These are phyloP conservation scores for Butyriboletus loyo DNA, from an alignment of 768 basidiomycete species.

Conservation along the genomic window DNA sequence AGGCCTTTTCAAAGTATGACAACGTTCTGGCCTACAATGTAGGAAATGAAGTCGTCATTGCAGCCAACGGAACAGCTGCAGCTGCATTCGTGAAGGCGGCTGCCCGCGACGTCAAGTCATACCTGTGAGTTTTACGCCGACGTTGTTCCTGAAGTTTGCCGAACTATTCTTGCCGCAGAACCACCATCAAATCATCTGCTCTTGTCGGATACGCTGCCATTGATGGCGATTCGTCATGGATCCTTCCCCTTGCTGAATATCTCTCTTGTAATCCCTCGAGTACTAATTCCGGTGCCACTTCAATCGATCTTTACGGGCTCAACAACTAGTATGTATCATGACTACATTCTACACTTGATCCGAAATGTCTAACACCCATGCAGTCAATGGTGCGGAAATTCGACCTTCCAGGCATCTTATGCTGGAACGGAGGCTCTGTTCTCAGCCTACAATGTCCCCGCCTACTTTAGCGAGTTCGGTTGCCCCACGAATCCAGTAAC, in stretches of 20 bases:
- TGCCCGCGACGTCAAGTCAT: conserved; percentile 82
- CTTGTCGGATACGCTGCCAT: conserved; percentile 87
- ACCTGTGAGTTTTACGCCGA: conserved; percentile 53
- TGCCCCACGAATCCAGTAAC: conserved; percentile 65
- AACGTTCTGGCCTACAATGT: conserved; percentile 89
- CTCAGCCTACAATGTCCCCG: conserved; percentile 67
- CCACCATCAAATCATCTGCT: conserved; percentile 57
- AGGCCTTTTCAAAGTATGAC: conserved; percentile 79
- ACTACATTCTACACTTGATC: neutral
- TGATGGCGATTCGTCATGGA: conserved; percentile 63
- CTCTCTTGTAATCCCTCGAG: conserved; percentile 69
- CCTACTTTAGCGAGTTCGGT: conserved; percentile 90
- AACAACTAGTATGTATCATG: conserved; percentile 71
- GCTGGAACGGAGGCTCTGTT: conserved; percentile 52
- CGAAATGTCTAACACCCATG: conserved; percentile 8
- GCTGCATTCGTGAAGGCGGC: conserved; percentile 88
- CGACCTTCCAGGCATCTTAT: conserved; percentile 56
- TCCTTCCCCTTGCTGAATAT: conserved; percentile 69
- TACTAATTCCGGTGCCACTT: conserved; percentile 49
- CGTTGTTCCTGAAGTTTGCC: neutral
- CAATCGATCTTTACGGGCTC: conserved; percentile 84
- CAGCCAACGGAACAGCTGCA: conserved; percentile 52
- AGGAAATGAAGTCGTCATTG: conserved; percentile 77
- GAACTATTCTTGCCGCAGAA: conserved; percentile 34
- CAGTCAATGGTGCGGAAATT: conserved; percentile 82